Evolutionary conservation across 208 protist genomes (phyloP), one percentile per base, ranked within the genome.

Genomic region (Leishmania turanica): DNA sequence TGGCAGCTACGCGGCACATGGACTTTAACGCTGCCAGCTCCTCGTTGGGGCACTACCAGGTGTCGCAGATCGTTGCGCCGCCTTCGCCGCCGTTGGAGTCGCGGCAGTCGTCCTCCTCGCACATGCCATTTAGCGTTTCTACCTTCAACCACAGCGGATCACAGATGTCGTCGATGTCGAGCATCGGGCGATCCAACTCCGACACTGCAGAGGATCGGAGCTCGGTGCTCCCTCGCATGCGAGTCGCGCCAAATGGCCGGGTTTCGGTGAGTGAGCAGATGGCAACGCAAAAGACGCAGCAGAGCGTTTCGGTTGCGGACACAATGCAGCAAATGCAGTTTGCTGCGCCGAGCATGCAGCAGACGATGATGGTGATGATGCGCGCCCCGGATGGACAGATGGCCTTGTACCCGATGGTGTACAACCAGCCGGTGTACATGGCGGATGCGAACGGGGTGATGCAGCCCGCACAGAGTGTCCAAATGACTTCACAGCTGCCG

Each of bases 281-380:
- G 60, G 31, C 65, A n/a, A 31, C 76, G 56, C 58, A 64, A 37
- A 66, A 69, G 65, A 37, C 76, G 7, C 56, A 78, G 24, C n/a
- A 49, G 49, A 64, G 34, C 42, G 51, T 24, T 4, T n/a, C 27
- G n/a, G 49, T 34, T 27, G 45, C 60, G 53, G 51, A 42, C 21
- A 56, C 60, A 3, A 37, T 83, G 72, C 79, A 64, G n/a, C 49
- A 6, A 2, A 53, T 71, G 40, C 34, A 66, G 5, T 45, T 24
- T 9, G 21, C 21, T 21, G 15, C 31, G n/a, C 42, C 80, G 4
- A 70, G 13, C 65, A 56, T 80, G 68, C 58, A 64, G 49, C 73
- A 69, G 65, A 37, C 76, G 24, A 79, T 86, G 82, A 86, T 86
- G 82, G 40, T 86, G 37, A 79, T 86, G 77, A 82, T 86, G 82